Evolutionary conservation across 2,329 filamentous ascomycete species (phyloP).

Genomic region (Laburnicola sp.): DNA sequence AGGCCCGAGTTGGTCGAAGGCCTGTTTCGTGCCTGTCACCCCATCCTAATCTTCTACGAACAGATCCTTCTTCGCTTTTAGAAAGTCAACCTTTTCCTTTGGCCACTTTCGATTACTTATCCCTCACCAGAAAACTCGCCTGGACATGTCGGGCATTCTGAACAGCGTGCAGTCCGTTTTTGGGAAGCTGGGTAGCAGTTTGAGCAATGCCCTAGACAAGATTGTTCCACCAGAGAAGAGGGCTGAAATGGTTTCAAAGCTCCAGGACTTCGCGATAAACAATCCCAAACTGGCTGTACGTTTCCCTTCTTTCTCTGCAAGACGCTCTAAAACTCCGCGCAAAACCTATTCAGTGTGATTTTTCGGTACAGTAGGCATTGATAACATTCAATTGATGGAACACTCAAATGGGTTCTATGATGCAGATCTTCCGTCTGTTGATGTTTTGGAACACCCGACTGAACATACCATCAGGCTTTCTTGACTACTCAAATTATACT

Average conservation of each 20-base stretch:
- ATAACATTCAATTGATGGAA: too few relatives aligned
- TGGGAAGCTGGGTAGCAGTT: conserved; percentile 22
- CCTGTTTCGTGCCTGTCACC: too few relatives aligned
- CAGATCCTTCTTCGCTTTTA: too few relatives aligned
- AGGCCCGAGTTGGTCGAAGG: too few relatives aligned
- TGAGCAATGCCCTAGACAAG: conserved; percentile 50
- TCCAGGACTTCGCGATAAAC: conserved; percentile 60
- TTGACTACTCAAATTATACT: conserved; percentile 66
- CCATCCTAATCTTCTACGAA: too few relatives aligned
- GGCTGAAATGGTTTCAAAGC: conserved; percentile 57
- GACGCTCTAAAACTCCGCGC: background rate
- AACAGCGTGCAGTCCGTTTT: conserved; percentile 25
- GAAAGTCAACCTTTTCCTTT: background rate
- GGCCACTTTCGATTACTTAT: background rate
- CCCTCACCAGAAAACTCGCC: background rate
- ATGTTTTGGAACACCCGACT: background rate
- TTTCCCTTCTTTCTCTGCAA: background rate
- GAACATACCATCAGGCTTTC: conserved; percentile 60
- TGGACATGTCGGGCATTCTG: conserved; percentile 31
- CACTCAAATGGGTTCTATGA: background rate
- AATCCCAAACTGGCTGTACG: conserved; percentile 73
- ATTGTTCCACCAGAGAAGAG: conserved; percentile 65
- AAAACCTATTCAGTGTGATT: too few relatives aligned
- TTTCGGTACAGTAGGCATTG: too few relatives aligned
- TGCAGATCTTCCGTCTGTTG: background rate